Evolutionary conservation across 2,329 filamentous ascomycete genomes (phyloP).

Genomic region (Cercospora sp.): DNA sequence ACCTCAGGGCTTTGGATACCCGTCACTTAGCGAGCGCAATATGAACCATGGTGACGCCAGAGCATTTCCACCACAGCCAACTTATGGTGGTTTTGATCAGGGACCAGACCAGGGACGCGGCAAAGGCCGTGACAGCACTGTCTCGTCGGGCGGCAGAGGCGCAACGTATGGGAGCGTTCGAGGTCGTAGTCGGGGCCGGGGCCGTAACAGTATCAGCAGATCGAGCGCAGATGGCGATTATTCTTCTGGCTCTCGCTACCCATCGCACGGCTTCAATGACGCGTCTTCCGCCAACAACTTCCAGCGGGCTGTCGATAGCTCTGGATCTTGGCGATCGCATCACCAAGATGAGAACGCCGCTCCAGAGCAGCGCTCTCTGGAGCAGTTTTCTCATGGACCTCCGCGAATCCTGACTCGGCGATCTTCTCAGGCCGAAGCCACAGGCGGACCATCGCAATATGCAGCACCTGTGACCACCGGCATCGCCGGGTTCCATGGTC

Average conservation of each 20-base stretch:
- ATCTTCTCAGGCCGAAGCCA: background rate
- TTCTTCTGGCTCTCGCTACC: conserved; percentile 5
- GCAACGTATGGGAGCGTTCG: background rate
- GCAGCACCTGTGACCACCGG: background rate
- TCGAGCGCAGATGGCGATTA: conserved; percentile 7
- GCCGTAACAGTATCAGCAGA: conserved; percentile 14
- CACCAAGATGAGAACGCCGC: conserved; percentile 17
- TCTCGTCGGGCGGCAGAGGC: conserved; percentile 11
- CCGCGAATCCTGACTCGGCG: conserved; percentile 12
- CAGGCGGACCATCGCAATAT: background rate
- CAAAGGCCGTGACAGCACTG: conserved; percentile 16
- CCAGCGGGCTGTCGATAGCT: background rate
- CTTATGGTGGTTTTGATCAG: background rate
- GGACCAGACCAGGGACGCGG: conserved; percentile 2
- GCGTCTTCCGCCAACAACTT: background rate
- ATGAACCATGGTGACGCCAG: conserved; percentile 4
- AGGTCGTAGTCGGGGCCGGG: conserved; percentile 13
- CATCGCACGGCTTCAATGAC: conserved; percentile 13
- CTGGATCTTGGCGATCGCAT: conserved; percentile 10
- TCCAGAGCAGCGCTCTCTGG: background rate
- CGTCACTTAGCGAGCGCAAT: conserved; percentile 4
- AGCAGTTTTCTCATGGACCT: conserved; percentile 8
- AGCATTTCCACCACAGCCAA: background rate
- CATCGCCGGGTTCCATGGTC: background rate
- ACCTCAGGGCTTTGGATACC: background rate